These are phyloP conservation scores for Nelumbo lutea DNA, from an alignment of 164 flowering plant genomes.

Conservation along the genomic window DNA sequence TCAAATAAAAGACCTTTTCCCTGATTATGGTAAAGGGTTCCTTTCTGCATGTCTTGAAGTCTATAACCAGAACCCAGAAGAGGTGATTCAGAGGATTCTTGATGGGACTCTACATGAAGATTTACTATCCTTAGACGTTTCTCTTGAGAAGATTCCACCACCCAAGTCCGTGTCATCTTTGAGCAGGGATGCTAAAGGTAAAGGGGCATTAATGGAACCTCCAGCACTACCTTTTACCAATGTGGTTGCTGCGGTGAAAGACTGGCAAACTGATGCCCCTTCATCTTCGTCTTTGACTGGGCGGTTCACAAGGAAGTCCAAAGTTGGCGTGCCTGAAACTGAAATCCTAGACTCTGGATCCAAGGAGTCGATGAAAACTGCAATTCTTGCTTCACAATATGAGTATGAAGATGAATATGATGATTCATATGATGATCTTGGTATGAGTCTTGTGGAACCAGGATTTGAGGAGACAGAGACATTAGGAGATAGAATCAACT, in stretches of 20 bases:
- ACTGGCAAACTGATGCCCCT: conserved; percentile 18
- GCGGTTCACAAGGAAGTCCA: conserved; percentile 68
- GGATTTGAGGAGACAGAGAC: conserved; percentile 58
- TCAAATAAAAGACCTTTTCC: conserved; percentile 91
- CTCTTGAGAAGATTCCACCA: conserved; percentile 46
- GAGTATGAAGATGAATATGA: conserved; percentile 99
- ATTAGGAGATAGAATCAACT: conserved; percentile 38
- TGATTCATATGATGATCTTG: conserved; percentile 94
- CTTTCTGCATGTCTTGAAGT: conserved; percentile 83
- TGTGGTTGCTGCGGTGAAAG: background rate
- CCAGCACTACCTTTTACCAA: conserved; percentile 12
- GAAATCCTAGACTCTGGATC: conserved; percentile 40
- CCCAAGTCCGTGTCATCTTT: conserved; percentile 37
- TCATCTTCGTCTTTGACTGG: conserved; percentile 53
- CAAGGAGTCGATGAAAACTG: conserved; percentile 36
- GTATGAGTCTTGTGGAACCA: conserved; percentile 67
- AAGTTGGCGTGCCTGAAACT: conserved; percentile 25
- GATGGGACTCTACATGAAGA: conserved; percentile 89
- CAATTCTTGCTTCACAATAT: conserved; percentile 51
- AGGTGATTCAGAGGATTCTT: conserved; percentile 90
- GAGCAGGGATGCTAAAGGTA: conserved; percentile 68
- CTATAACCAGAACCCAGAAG: conserved; percentile 84
- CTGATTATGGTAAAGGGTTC: conserved; percentile 88
- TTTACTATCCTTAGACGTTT: conserved; percentile 57
- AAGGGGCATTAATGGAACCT: conserved; percentile 60